Evolutionary conservation across 441 rosid genomes (phyloP), one percentile per base, ranked within the genome.

Genomic region (Codiaeum variegatum): DNA sequence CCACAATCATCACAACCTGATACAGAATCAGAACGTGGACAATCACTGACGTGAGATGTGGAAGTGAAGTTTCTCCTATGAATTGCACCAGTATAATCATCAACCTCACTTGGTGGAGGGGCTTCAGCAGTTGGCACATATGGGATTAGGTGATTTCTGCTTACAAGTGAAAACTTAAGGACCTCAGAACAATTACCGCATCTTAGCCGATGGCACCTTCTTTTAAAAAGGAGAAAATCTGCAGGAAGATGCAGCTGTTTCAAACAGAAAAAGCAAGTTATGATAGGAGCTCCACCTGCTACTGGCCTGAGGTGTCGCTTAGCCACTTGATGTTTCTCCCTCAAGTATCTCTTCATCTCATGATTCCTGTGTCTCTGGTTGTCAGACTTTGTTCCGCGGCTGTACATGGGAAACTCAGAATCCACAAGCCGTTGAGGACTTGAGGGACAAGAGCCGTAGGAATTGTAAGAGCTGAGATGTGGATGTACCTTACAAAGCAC

Each of bases 261-360:
- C 71, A 81, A 76, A 86, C 99, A 93, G 60, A 7, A 52, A 76
- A 79, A 77, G 79, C 98, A 95, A 73, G 88, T 77, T 72, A 86
- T 67, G 67, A 93, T 80, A 67, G 98, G 98, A 16, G 96, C 97
- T 40, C 91, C 99, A 4, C 98, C 97, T 10, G 86, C 93, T 2
- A 84, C 66, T 55, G 97, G 95, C 65, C 90, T 83, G 67, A 89
- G 78, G 78, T 83, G 84, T 46, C 88, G 83, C 84, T 86, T 90
- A 24, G 80, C 88, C 69, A 79, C 75, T 38, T 74, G 78, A 76
- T 72, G 82, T 80, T 84, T 86, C 79, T 85, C 92, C 79, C 76
- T 86, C 32, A 52, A 12, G 59, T 81, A 77, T 74, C 75, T 87
- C 72, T 77, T 85, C 82, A 69, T 71, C 71, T 64, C 82, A 36